phyloP scores from a whole-genome alignment of 306 rosid species.

The Senna tora region DNA sequence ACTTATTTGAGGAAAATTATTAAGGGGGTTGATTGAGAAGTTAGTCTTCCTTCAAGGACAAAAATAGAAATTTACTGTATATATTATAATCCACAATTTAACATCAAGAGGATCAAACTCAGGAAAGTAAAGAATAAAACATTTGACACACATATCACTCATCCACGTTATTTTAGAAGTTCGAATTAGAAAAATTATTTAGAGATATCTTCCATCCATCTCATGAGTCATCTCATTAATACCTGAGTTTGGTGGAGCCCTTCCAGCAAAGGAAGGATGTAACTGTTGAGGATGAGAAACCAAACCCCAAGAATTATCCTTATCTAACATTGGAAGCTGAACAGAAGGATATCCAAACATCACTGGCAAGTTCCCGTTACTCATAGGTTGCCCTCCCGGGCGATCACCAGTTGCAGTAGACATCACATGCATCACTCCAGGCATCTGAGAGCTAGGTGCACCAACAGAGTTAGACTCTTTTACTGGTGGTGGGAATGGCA shows the following conservation, averaged over 20 bases:
- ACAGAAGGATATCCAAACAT: slow-evolving; percentile 80
- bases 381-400: slow-evolving; percentile 57
- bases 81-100: background rate
- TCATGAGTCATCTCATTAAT: slow-evolving; percentile 7
- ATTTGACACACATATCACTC: background rate
- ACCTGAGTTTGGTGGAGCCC: slow-evolving; percentile 81
- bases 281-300: slow-evolving; percentile 76
- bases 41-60: too few species aligned
- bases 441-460: slow-evolving; percentile 51
- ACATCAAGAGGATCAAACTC: background rate
- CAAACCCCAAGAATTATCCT: slow-evolving; percentile 81
- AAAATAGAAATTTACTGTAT: too few species aligned
- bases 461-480: slow-evolving; percentile 65
- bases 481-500: slow-evolving; percentile 55
- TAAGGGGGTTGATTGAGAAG: too few species aligned
- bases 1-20: too few species aligned
- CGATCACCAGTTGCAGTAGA: slow-evolving; percentile 60
- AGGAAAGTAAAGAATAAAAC: background rate
- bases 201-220: slow-evolving; percentile 31
- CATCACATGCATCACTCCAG: slow-evolving; percentile 74
- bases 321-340: slow-evolving; percentile 82
- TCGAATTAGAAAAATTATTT: background rate
- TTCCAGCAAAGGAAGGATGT: slow-evolving; percentile 63
- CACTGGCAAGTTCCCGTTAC: slow-evolving; percentile 66
- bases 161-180: background rate